phyloP scores from a whole-genome alignment of 2,329 filamentous ascomycete species.

The Lomentospora prolificans region DNA sequence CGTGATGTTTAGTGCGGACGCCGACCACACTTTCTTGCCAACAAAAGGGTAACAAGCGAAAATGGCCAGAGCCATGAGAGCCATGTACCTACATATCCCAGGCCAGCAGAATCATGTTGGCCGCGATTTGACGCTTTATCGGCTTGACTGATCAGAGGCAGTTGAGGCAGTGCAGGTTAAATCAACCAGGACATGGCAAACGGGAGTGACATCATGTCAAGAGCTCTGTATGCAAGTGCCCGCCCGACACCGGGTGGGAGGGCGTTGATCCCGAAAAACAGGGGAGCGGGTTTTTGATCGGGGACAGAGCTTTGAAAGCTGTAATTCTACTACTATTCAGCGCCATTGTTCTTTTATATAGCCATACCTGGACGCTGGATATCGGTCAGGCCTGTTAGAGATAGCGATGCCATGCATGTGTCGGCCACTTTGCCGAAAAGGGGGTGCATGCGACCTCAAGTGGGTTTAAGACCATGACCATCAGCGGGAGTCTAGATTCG shows the following conservation, averaged over 20 bases:
- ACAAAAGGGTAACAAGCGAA: no score
- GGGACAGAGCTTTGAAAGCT: no score
- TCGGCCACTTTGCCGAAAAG: background rate
- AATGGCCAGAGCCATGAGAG: no score
- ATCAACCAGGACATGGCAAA: background rate
- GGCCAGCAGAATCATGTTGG: background rate
- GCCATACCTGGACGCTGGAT: no score
- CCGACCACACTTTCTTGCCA: no score
- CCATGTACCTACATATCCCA: background rate
- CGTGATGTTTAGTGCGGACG: no score
- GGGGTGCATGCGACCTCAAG: background rate
- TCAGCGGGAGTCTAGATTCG: background rate
- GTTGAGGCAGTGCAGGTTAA: background rate
- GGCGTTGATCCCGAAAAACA: background rate
- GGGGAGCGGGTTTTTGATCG: no score
- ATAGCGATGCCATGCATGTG: background rate
- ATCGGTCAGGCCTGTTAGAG: no score
- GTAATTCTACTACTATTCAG: no score
- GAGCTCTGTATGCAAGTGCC: background rate
- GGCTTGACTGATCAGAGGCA: background rate
- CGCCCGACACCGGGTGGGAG: background rate
- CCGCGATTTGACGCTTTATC: background rate
- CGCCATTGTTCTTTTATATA: no score
- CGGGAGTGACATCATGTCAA: background rate
- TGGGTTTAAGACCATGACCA: no score